phyloP scores from a whole-genome alignment of 2,329 filamentous ascomycete species.

The Verticillium albo-atrum region DNA sequence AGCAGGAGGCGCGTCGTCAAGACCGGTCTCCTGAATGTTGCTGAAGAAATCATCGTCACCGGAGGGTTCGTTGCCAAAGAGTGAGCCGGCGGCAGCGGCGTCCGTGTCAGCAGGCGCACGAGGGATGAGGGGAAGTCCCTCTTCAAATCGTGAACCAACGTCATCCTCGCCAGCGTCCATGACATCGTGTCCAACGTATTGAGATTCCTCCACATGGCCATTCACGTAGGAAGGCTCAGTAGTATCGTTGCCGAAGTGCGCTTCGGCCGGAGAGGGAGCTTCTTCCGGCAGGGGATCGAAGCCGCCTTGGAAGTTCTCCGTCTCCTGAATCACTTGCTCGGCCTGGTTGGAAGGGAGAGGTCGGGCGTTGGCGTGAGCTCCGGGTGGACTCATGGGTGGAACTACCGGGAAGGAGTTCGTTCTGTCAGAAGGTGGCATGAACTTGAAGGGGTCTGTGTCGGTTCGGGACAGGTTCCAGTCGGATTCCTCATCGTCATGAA shows the following conservation, averaged over 20 bases:
- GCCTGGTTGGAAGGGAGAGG: conserved; percentile 45
- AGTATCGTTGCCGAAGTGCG: neutral
- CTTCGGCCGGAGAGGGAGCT: neutral
- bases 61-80: conserved; percentile 39
- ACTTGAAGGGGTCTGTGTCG: conserved; percentile 54
- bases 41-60: conserved; percentile 61
- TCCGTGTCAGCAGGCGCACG: conserved; percentile 15
- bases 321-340: conserved; percentile 39
- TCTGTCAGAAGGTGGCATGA: conserved; percentile 52
- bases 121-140: conserved; percentile 62
- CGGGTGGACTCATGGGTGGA: conserved; percentile 30
- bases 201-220: conserved; percentile 15
- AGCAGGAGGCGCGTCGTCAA: conserved; percentile 20
- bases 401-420: conserved; percentile 62
- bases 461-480: conserved; percentile 51
- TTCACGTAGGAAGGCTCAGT: neutral
- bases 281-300: neutral
- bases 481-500: conserved; percentile 52
- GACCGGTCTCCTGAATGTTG: conserved; percentile 35
- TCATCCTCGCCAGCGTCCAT: conserved; percentile 34
- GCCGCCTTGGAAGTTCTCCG: conserved; percentile 35
- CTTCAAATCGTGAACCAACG: conserved; percentile 60
- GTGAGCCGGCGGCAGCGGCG: conserved; percentile 7
- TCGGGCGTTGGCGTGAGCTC: conserved; percentile 21
- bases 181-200: conserved; percentile 39